Evolutionary conservation across 2,329 filamentous ascomycete genomes (phyloP).

Genomic region (Xylaria sp.): DNA sequence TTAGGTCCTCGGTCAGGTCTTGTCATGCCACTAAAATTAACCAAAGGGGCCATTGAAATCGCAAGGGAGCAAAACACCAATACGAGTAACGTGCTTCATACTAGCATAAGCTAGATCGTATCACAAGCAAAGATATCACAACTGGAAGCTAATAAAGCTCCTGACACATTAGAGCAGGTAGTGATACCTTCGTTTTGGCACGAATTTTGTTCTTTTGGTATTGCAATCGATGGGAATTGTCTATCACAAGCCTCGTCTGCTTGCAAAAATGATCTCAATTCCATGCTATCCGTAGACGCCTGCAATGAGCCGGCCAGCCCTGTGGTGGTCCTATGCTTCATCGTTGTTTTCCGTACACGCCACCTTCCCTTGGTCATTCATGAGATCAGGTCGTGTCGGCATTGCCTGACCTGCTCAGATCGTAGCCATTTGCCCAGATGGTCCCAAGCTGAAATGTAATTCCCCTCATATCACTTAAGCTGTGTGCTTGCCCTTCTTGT

Average conservation of each 20-base stretch:
- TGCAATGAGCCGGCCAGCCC: constrained; percentile 54
- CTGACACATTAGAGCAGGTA: constrained; percentile 10
- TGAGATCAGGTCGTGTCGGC: constrained; percentile 35
- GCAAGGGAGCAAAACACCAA: not conserved
- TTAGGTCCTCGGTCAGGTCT: no score
- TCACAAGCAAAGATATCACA: not conserved
- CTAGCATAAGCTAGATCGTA: not conserved
- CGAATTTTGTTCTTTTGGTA: constrained; percentile 37
- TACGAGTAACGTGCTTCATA: not conserved
- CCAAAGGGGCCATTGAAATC: not conserved
- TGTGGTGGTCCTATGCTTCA: constrained; percentile 47
- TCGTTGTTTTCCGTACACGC: constrained; percentile 38
- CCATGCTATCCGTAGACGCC: constrained; percentile 67
- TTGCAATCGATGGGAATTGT: constrained; percentile 48
- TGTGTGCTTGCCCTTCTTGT: constrained; percentile 61
- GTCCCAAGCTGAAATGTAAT: constrained; percentile 25
- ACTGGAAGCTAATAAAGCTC: not conserved
- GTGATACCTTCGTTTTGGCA: constrained; percentile 26
- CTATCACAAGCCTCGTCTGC: constrained; percentile 48
- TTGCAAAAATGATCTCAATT: constrained; percentile 54
- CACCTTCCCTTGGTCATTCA: constrained; percentile 36
- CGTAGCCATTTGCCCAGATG: constrained; percentile 35
- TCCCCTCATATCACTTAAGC: constrained; percentile 45
- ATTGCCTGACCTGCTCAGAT: constrained; percentile 33
- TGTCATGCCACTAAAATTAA: not conserved